Base-by-base conservation (phyloP, 2,329 filamentous ascomycete genomes). In the Dothideomycetes sp. region DNA sequence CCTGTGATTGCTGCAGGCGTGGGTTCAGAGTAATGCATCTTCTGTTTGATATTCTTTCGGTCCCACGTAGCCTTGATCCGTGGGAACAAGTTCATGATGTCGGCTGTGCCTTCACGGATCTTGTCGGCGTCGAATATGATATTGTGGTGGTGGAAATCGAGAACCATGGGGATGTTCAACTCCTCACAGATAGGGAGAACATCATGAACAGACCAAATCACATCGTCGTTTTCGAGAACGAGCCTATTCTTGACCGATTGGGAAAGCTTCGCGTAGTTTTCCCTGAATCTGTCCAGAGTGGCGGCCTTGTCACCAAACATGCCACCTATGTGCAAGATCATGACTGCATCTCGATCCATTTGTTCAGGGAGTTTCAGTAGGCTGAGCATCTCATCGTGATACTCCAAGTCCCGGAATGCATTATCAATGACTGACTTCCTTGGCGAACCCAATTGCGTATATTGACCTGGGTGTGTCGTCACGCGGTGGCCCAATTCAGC, bases 1-100 rank as follows among this genome's bases (percentile, higher is more conserved):
- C 73, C 73, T 1, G 87, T 94, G 31, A 94, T 73, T 1, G 87
- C 85, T n/a, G 75, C 69, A 0, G 80, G 69, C 7, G 75, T 78
- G 0, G 79, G 81, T 55, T 96, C 89, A 18, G 84, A 93, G 60
- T 95, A 95, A 54, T 96, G 89, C 86, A 95, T 94, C 63, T 96
- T 96, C 51, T 91, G 89, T 2, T 70, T 87, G 47, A 94, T 95
- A 1, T 71, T 66, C 57, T 95, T 96, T 19, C 76, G 72, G 1
- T 72, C 75, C 89, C 89, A 96, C 0, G 86, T 95, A 3, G 79
- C 77, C 32, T 74, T 71, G 52, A 96, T 96, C 4, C 81, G 77
- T 0, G 80, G 78, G 45, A 76, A 91, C 0, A 94, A 63, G 1
- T 68, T 60, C 36, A 82, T 78, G 47, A 96, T 86, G 50, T 94